phyloP scores from a whole-genome alignment of 2,329 filamentous ascomycete species.

The Knoxdaviesia capensis region DNA sequence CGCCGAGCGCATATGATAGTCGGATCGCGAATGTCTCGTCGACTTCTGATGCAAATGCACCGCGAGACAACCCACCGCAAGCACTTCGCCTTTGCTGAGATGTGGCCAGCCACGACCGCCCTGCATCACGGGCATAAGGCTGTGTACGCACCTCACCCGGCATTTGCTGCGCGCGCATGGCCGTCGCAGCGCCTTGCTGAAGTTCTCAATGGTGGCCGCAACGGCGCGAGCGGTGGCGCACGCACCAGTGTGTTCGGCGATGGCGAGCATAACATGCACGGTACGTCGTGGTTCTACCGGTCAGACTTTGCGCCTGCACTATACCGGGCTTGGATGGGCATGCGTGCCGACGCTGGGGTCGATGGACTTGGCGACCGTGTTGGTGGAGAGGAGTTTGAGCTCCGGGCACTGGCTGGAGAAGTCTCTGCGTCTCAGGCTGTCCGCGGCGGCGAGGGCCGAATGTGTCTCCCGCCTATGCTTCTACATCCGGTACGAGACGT shows the following conservation, averaged over 20 bases:
- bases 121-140: constrained; percentile 87
- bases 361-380: constrained; percentile 33
- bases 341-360: constrained; percentile 29
- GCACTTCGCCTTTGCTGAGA: constrained; percentile 85
- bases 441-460: constrained; percentile 52
- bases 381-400: constrained; percentile 58
- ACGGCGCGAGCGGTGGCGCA: constrained; percentile 55
- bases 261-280: constrained; percentile 72
- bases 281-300: constrained; percentile 84
- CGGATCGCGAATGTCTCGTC: constrained; percentile 61
- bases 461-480: constrained; percentile 82
- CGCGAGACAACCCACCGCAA: constrained; percentile 67
- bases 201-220: constrained; percentile 61
- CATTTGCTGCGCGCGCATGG: constrained; percentile 79
- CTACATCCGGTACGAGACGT: constrained; percentile 75
- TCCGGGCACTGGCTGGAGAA: constrained; percentile 16
- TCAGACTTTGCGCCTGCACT: constrained; percentile 63
- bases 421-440: no score
- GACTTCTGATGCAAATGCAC: constrained; percentile 74
- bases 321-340: constrained; percentile 72
- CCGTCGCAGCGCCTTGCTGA: constrained; percentile 56
- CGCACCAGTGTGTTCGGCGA: constrained; percentile 60
- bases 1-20: constrained; percentile 81
- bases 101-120: constrained; percentile 80
- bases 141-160: constrained; percentile 73